Conservation (phyloP, 2,329 filamentous ascomycete genomes). For the Fusarium transvaalense region DNA sequence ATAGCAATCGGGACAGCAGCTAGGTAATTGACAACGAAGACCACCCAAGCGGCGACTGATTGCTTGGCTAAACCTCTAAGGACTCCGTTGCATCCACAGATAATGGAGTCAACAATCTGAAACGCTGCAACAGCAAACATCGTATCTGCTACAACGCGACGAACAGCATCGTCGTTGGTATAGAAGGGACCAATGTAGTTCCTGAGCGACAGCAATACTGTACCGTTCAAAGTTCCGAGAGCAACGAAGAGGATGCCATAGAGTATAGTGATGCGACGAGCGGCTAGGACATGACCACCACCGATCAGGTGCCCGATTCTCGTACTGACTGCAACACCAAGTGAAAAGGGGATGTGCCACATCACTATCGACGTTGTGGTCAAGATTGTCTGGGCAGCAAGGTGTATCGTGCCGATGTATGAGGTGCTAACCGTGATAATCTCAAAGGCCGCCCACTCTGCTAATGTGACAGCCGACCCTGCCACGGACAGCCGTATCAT, state of each 20-base stretch:
- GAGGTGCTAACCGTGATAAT: conserved; percentile 60
- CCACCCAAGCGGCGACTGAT: conserved; percentile 30
- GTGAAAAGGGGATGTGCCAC: conserved; percentile 60
- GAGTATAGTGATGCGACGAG: conserved; percentile 17
- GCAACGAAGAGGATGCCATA: conserved; percentile 25
- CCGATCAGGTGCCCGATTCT: conserved; percentile 33
- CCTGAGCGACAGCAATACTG: conserved; percentile 12
- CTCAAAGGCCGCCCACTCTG: conserved; percentile 60
- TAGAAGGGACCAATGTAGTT: conserved; percentile 27
- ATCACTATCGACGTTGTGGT: conserved; percentile 57
- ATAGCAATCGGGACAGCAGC: conserved; percentile 30
- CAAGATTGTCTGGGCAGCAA: conserved; percentile 58
- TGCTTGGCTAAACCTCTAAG: conserved; percentile 33
- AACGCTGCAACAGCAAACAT: conserved; percentile 24
- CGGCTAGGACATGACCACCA: conserved; percentile 12
- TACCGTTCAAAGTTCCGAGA: conserved; percentile 20
- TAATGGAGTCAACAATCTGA: conserved; percentile 21
- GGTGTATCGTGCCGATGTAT: conserved; percentile 58
- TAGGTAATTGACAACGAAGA: conserved; percentile 35
- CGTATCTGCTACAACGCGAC: conserved; percentile 1
- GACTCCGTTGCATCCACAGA: conserved; percentile 33
- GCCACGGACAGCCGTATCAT: conserved; percentile 57
- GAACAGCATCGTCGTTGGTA: conserved; percentile 17
- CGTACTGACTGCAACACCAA: conserved; percentile 53
- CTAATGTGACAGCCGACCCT: conserved; percentile 56